These are phyloP conservation scores for Hemileccinum impolitum DNA, from an alignment of 768 basidiomycete species.

Conservation along the genomic window DNA sequence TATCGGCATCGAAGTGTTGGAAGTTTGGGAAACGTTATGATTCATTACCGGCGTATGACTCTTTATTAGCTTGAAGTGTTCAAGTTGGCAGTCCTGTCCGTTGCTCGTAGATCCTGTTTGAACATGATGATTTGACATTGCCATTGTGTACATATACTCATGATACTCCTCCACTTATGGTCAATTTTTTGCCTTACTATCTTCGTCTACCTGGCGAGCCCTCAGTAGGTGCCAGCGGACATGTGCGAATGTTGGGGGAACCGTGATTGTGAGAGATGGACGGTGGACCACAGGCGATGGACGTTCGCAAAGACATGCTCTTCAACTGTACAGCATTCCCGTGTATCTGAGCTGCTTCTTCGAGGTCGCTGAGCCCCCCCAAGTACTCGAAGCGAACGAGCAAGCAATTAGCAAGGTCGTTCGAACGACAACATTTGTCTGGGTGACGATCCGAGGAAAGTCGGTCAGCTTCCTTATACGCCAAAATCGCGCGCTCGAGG, in stretches of 20 bases:
- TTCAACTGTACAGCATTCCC: neutral
- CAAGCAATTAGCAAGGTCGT: neutral
- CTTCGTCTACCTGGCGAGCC: no score
- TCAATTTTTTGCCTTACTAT: no score
- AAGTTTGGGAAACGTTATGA: conserved; percentile 5
- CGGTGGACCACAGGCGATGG: neutral
- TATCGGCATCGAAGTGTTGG: neutral
- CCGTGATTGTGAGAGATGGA: no score
- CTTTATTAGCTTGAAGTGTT: no score
- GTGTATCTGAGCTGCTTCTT: neutral
- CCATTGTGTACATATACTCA: no score
- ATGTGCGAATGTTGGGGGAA: no score
- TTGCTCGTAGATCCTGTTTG: no score
- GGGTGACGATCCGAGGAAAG: neutral
- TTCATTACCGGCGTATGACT: neutral
- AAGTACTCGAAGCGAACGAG: neutral
- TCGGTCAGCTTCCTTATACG: neutral
- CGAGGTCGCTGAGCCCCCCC: neutral
- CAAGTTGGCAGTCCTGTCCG: no score
- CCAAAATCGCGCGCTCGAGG: conserved; percentile 1
- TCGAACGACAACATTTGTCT: neutral
- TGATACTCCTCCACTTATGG: no score
- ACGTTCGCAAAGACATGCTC: neutral
- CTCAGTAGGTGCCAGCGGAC: no score
- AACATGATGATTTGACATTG: neutral